phyloP scores from a whole-genome alignment of 495 filamentous ascomycete genomes.

The Penicillium simplicissimum region DNA sequence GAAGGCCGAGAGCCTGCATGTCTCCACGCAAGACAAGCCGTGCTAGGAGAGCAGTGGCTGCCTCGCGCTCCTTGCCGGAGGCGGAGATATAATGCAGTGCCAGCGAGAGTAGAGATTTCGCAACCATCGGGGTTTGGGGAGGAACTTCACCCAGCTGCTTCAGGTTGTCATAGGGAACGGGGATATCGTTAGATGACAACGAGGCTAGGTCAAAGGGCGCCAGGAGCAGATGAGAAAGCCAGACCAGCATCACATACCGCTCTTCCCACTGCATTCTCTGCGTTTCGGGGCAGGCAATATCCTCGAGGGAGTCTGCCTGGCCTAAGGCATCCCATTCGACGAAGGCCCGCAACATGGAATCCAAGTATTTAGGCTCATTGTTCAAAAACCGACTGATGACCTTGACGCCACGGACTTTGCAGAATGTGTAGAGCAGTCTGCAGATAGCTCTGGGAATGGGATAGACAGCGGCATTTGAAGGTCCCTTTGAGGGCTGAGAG shows the following conservation, averaged over 20 bases:
- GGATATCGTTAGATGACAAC: conserved; percentile 65
- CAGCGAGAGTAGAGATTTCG: conserved; percentile 68
- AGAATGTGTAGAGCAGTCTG: conserved; percentile 81
- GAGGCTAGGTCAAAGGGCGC: conserved; percentile 88
- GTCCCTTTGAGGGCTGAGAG: conserved; percentile 26
- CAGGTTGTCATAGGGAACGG: conserved; percentile 32
- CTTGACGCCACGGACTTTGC: conserved; percentile 92
- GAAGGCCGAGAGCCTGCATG: conserved; percentile 76
- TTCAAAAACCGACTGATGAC: conserved; percentile 86
- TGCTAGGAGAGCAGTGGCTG: conserved; percentile 78
- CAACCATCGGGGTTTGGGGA: conserved; percentile 63
- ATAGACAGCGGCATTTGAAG: conserved; percentile 41
- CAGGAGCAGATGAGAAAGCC: conserved; percentile 91
- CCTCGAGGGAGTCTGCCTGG: conserved; percentile 5
- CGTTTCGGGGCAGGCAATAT: conserved; percentile 9
- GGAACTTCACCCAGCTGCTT: conserved; percentile 26
- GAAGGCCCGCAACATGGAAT: conserved; percentile 71
- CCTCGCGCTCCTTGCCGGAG: conserved; percentile 84
- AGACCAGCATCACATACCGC: conserved; percentile 82
- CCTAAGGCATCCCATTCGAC: conserved; percentile 45
- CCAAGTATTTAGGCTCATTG: conserved; percentile 82
- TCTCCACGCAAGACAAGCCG: conserved; percentile 79
- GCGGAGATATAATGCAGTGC: conserved; percentile 67
- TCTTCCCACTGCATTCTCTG: conserved; percentile 74
- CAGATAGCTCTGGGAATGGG: conserved; percentile 71